Base-by-base conservation (phyloP, 2,329 filamentous ascomycete species). In the Cladophialophora psammophila region DNA sequence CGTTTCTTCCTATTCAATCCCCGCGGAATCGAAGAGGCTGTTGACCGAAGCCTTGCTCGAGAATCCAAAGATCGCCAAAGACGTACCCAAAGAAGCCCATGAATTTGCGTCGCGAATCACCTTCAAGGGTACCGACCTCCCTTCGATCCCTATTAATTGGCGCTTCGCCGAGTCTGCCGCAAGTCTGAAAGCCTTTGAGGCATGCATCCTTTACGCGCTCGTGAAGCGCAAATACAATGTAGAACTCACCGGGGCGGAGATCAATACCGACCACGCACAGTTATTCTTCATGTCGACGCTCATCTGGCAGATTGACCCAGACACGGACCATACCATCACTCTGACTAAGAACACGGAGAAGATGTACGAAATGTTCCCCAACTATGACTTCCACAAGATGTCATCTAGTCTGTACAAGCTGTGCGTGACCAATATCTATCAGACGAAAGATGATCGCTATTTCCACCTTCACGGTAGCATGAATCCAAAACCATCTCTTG, bases 311-410 rank as follows among this genome's bases (percentile, higher is more conserved):
- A 72, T 79, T 67, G 69, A 78, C 69, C 74, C 74, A 36, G 70
- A 76, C 69, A 75, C 77, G 31, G 74, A 76, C 15, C 68, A 64
- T 20, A 34, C 55, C 31, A 64, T 65, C 32, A 45, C 38, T 18
- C 4, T 76, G 64, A 71, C 72, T 35, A 69, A 67, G 7, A 61
- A 63, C n/a, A 31, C 53, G 20, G 53, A 66, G 35, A 66, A 65
- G 36, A 53, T 70, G 61, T 38, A 70, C 48, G 63, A 60, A 42
- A 31, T 66, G 42, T 64, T 69, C 90, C 88, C 0, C 87, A 88
- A 72, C 85, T 91, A 50, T 88, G 81, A 50, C 86, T 88, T 18
- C 88, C 88, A 78, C 90, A 88, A 18, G 87, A 84, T 1, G 83
- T 81, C 38, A 87, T 78, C 69, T 87, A 89, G 9, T 85, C 85